Percentiles rank a stretch among this genome's conserved stretches.
Conservation (phyloP, 2,329 filamentous ascomycete genomes). For the Penicillium hesseltinei region DNA sequence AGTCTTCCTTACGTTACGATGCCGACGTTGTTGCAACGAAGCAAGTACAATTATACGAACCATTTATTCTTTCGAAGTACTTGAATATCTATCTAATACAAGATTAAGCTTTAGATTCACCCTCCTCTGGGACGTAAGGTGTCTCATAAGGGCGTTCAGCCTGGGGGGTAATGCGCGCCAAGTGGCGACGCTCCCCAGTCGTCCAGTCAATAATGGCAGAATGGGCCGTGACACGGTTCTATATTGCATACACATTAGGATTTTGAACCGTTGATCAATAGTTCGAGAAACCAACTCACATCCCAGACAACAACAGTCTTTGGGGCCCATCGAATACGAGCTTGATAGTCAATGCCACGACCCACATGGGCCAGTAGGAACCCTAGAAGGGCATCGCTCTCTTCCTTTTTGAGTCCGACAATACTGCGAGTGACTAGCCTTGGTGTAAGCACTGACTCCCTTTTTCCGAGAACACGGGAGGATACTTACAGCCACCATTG, state of each 20-base stretch:
- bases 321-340: constrained; percentile 26
- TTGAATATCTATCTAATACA: not conserved
- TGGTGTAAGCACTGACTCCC: constrained; percentile 14
- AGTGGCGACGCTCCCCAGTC: constrained; percentile 29
- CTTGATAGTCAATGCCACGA: constrained; percentile 26
- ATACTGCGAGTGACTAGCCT: constrained; percentile 39
- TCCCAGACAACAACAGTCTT: constrained; percentile 37
- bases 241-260: constrained; percentile 1
- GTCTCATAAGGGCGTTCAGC: constrained; percentile 29
- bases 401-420: constrained; percentile 45
- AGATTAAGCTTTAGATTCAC: not conserved
- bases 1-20: not conserved
- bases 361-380: constrained; percentile 22
- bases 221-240: constrained; percentile 40
- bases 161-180: constrained; percentile 31
- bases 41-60: not conserved
- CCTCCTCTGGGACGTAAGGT: constrained; percentile 11
- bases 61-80: not conserved
- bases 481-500: constrained; percentile 29
- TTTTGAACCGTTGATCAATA: constrained; percentile 32
- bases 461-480: not conserved
- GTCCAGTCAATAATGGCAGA: constrained; percentile 37
- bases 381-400: constrained; percentile 40
- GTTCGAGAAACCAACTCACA: constrained; percentile 37
- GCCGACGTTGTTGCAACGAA: not conserved